phyloP scores from a whole-genome alignment of 257 asterid genomes.

The Linaria vulgaris region DNA sequence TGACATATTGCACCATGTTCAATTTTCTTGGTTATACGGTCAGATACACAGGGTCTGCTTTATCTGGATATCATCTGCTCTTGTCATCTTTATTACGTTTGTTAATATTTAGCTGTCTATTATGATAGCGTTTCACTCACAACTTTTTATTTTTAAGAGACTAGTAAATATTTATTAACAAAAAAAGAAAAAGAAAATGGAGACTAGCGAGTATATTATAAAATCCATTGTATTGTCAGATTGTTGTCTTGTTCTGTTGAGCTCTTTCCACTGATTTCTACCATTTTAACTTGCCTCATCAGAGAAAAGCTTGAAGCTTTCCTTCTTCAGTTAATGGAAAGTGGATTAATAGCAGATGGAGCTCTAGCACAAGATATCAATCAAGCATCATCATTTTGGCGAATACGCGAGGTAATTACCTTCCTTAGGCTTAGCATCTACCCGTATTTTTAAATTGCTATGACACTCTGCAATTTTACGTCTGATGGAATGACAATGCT shows the following conservation, averaged over 20 bases:
- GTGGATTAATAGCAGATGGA: slow-evolving; percentile 84
- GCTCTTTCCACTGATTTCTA: slow-evolving; percentile 18
- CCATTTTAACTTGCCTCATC: slow-evolving; percentile 22
- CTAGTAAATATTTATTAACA: too few relatives aligned
- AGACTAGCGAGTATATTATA: neutral
- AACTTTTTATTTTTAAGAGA: neutral
- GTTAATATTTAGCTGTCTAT: neutral
- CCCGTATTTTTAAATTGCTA: slow-evolving; percentile 9
- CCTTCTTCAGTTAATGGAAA: slow-evolving; percentile 76
- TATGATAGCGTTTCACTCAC: neutral
- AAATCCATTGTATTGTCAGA: neutral
- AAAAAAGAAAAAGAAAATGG: too few relatives aligned
- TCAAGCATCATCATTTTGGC: slow-evolving; percentile 96
- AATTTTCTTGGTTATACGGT: too few relatives aligned
- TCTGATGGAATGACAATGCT: neutral
- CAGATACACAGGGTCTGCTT: too few relatives aligned
- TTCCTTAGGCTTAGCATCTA: slow-evolving; percentile 11
- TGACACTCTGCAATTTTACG: slow-evolving; percentile 1
- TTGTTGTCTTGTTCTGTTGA: slow-evolving; percentile 9
- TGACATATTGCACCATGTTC: too few relatives aligned
- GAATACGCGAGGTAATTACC: slow-evolving; percentile 76
- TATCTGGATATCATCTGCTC: too few relatives aligned
- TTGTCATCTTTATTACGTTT: too few relatives aligned
- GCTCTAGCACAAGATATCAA: slow-evolving; percentile 94
- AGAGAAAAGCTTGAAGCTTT: slow-evolving; percentile 97